Percentiles rank a stretch among this genome's conserved stretches.
Evolutionary conservation across 768 basidiomycete species (phyloP).

Genomic region (Asterophora lycoperdoides): DNA sequence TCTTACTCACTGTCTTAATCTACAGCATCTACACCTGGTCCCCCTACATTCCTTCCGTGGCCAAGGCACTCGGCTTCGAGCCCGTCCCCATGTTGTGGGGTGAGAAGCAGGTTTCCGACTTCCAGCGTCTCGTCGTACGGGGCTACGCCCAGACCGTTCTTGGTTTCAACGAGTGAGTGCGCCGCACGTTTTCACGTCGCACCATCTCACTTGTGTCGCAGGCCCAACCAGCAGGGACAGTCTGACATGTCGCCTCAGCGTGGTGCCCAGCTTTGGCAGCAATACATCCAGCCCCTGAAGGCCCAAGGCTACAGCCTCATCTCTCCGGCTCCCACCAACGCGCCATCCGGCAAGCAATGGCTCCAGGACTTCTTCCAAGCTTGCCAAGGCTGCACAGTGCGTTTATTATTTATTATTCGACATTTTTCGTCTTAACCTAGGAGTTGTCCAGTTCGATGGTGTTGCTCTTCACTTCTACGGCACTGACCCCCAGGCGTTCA

Average conservation of each 20-base stretch:
- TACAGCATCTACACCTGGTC: slow-evolving; percentile 66
- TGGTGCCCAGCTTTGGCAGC: slow-evolving; percentile 54
- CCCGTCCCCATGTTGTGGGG: slow-evolving; percentile 75
- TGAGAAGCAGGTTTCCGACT: slow-evolving; percentile 42
- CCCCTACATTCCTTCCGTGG: slow-evolving; percentile 39
- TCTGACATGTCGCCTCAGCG: slow-evolving; percentile 50
- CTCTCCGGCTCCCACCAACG: slow-evolving; percentile 66
- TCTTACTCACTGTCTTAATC: not conserved
- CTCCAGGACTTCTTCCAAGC: slow-evolving; percentile 50
- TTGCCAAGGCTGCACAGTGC: slow-evolving; percentile 52
- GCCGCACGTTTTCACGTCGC: not conserved
- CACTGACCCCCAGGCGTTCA: slow-evolving; percentile 41
- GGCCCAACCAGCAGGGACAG: slow-evolving; percentile 65
- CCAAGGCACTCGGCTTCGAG: slow-evolving; percentile 43
- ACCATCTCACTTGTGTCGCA: slow-evolving; percentile 23
- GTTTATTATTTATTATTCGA: slow-evolving; percentile 21
- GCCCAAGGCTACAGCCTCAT: slow-evolving; percentile 51
- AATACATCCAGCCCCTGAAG: slow-evolving; percentile 57
- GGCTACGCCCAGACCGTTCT: slow-evolving; percentile 51
- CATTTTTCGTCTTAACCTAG: not conserved
- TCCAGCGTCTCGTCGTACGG: slow-evolving; percentile 39
- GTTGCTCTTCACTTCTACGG: slow-evolving; percentile 73
- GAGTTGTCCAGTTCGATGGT: slow-evolving; percentile 42
- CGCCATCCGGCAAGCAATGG: slow-evolving; percentile 59
- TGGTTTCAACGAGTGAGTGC: slow-evolving; percentile 71